Conservation (phyloP, 441 rosid species). For the Populus hybrid region DNA sequence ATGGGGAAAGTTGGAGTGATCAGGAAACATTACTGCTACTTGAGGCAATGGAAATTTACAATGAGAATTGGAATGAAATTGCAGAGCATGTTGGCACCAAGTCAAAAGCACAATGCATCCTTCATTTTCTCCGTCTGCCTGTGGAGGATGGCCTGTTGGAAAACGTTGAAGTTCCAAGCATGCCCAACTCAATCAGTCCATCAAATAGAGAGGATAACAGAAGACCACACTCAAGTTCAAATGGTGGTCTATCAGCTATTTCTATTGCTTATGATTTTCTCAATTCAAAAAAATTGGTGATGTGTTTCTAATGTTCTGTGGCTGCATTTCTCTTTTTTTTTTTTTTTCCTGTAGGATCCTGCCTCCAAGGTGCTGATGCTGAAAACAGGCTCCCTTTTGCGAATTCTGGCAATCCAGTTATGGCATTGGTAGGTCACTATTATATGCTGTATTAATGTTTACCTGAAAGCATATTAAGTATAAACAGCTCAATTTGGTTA, state of each 20-base stretch:
- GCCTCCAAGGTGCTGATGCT: conserved; percentile 45
- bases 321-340: conserved; percentile 15
- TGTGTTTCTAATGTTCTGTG: conserved; percentile 8
- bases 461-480: background rate
- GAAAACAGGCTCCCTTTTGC: conserved; percentile 76
- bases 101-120: conserved; percentile 93
- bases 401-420: conserved; percentile 82
- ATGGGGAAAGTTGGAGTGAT: conserved; percentile 86
- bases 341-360: conserved; percentile 37
- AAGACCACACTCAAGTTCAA: conserved; percentile 40
- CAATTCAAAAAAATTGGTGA: conserved; percentile 1
- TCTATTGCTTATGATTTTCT: conserved; percentile 15
- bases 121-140: conserved; percentile 83
- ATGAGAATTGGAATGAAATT: conserved; percentile 84
- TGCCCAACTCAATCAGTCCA: conserved; percentile 32
- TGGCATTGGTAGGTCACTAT: conserved; percentile 68
- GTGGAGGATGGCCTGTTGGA: conserved; percentile 81
- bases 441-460: conserved; percentile 1
- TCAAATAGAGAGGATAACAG: conserved; percentile 51
- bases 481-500: background rate
- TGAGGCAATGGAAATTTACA: conserved; percentile 83
- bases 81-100: conserved; percentile 89
- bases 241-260: conserved; percentile 54
- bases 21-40: conserved; percentile 84
- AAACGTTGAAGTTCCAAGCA: conserved; percentile 64